Conservation (phyloP, 139 green algal species). For the Chlamydomonas eustigma region DNA sequence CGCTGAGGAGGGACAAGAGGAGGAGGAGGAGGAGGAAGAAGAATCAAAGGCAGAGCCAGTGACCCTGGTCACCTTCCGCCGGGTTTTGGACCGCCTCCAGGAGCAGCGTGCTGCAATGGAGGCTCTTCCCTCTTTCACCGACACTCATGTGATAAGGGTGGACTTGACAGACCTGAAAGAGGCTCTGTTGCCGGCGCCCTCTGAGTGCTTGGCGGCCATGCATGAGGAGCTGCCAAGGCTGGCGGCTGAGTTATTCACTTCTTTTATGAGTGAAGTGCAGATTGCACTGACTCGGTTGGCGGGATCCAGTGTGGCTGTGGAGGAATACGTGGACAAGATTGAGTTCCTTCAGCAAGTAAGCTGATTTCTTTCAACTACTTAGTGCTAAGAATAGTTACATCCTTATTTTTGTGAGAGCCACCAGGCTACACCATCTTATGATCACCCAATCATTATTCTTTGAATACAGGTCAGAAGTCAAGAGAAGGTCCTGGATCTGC, state of each 20-base stretch:
- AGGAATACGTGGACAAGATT: constrained; percentile 76
- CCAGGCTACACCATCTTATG: no score
- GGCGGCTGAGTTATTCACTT: constrained; percentile 55
- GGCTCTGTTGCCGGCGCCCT: constrained; percentile 60
- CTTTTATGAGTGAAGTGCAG: constrained; percentile 53
- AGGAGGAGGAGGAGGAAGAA: neutral
- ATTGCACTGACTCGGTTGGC: constrained; percentile 48
- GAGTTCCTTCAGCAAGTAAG: constrained; percentile 43
- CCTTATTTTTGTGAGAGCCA: no score
- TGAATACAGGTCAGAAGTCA: constrained; percentile 19
- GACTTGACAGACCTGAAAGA: constrained; percentile 37
- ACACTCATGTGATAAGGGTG: constrained; percentile 37
- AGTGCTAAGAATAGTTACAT: no score
- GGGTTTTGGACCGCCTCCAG: constrained; percentile 50
- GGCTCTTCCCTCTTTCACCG: constrained; percentile 30
- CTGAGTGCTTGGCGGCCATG: constrained; percentile 46
- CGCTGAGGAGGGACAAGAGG: neutral
- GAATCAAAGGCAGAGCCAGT: constrained; percentile 18
- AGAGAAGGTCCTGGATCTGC: constrained; percentile 37
- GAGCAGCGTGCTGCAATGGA: constrained; percentile 51
- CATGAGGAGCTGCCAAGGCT: constrained; percentile 52
- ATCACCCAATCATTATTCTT: no score
- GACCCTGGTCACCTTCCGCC: constrained; percentile 49
- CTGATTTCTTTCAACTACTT: no score
- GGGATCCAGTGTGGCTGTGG: constrained; percentile 37